These are phyloP conservation scores for Alternaria postmessia DNA, from an alignment of 2,329 filamentous ascomycete genomes.

Conservation along the genomic window DNA sequence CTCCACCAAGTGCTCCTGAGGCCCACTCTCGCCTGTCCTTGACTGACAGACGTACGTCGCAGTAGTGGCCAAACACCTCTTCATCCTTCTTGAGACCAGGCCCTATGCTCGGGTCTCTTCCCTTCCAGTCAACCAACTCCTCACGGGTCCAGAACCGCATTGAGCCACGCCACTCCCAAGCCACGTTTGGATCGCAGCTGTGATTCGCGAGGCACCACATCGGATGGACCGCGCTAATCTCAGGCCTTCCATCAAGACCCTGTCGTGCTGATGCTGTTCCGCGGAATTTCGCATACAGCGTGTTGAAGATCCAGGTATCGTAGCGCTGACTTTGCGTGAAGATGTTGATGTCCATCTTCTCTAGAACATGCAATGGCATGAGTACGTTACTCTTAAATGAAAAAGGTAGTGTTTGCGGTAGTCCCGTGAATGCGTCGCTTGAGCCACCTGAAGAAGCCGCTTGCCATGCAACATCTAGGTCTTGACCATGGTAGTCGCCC, in stretches of 20 bases:
- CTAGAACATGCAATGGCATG: conserved; percentile 76
- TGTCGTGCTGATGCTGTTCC: conserved; percentile 85
- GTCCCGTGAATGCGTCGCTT: conserved; percentile 30
- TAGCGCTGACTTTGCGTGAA: conserved; percentile 65
- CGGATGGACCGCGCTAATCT: conserved; percentile 91
- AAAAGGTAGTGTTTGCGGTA: conserved; percentile 73
- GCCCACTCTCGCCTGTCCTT: conserved; percentile 89
- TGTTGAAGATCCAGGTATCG: conserved; percentile 88
- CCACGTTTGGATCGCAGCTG: conserved; percentile 92
- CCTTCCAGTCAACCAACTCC: conserved; percentile 62
- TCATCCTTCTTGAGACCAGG: conserved; percentile 78
- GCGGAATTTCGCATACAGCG: conserved; percentile 89
- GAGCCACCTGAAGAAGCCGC: conserved; percentile 20
- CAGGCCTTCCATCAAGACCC: conserved; percentile 77
- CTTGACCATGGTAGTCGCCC: conserved; percentile 64
- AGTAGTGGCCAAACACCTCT: conserved; percentile 94
- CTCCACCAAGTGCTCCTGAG: conserved; percentile 82
- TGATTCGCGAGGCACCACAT: conserved; percentile 98
- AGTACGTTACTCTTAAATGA: conserved; percentile 79
- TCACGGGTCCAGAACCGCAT: conserved; percentile 75
- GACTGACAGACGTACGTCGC: conserved; percentile 81
- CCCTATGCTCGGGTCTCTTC: conserved; percentile 37
- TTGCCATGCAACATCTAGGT: conserved; percentile 34
- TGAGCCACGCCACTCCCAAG: conserved; percentile 88
- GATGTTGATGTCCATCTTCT: conserved; percentile 85